Conservation (phyloP, 352 stramenopile genomes). For the Globisporangium alternatum region DNA sequence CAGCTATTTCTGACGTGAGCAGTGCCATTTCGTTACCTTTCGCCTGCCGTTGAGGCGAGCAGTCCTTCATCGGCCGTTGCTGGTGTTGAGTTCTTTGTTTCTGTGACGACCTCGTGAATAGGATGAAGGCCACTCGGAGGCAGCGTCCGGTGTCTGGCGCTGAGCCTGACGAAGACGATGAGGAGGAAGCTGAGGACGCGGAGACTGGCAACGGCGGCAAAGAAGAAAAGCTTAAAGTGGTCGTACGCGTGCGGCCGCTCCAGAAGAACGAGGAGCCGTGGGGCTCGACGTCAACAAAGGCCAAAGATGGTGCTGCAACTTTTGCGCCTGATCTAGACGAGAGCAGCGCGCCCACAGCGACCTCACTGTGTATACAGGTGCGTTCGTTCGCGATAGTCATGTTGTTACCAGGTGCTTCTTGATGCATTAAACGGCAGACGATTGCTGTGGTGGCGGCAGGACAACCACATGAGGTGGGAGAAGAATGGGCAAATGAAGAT, state of each 20-base stretch:
- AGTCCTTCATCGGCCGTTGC: background rate
- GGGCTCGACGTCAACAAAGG: conserved; percentile 10
- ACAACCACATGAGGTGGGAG: conserved; percentile 53
- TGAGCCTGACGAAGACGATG: background rate
- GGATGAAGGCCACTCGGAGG: conserved; percentile 10
- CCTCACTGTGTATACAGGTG: conserved; percentile 38
- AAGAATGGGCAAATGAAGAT: conserved; percentile 67
- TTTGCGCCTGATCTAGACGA: background rate
- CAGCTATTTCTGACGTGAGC: background rate
- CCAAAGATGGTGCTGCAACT: background rate
- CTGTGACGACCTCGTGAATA: background rate
- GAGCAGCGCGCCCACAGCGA: background rate
- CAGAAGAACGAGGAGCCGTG: conserved; percentile 50
- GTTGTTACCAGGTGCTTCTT: background rate
- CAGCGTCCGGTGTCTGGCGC: background rate
- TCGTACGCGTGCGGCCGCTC: conserved; percentile 54
- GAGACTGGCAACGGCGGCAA: conserved; percentile 1
- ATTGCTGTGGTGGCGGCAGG: conserved; percentile 14
- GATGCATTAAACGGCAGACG: background rate
- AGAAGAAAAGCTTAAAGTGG: conserved; percentile 63
- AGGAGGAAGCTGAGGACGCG: background rate
- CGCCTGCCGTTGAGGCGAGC: background rate
- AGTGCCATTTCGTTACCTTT: background rate
- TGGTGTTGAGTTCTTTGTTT: background rate
- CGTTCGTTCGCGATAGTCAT: background rate